A percentile compares a stretch with the other conserved stretches of the same genome.
phyloP scores from a whole-genome alignment of 2,329 filamentous ascomycete genomes.

The Aspergillus caelatus region DNA sequence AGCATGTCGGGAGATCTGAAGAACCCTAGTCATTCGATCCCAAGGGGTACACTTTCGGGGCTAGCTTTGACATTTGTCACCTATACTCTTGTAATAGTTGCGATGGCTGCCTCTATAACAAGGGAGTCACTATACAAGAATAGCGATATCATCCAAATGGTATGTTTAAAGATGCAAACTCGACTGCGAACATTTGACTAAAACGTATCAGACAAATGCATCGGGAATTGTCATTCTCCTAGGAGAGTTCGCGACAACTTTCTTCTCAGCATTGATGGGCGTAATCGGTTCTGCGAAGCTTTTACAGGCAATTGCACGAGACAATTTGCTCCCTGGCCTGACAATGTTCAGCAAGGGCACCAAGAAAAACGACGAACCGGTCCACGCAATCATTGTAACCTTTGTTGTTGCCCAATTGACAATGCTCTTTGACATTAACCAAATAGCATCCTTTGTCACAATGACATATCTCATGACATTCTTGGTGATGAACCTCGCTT shows the following conservation, averaged over 20 bases:
- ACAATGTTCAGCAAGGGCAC: constrained; percentile 74
- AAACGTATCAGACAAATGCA: constrained; percentile 63
- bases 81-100: constrained; percentile 75
- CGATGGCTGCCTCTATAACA: constrained; percentile 76
- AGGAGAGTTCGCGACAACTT: constrained; percentile 78
- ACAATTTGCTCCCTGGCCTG: constrained; percentile 76
- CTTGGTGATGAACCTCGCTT: constrained; percentile 83
- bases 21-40: constrained; percentile 81
- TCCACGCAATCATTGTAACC: constrained; percentile 74
- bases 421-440: constrained; percentile 81
- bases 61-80: constrained; percentile 74
- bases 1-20: constrained; percentile 88
- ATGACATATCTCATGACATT: constrained; percentile 95
- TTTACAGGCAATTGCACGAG: constrained; percentile 78
- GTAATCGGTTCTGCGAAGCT: constrained; percentile 83
- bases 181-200: constrained; percentile 12
- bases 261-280: constrained; percentile 87
- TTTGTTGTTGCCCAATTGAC: constrained; percentile 76
- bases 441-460: constrained; percentile 85
- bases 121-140: constrained; percentile 73
- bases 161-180: constrained; percentile 33
- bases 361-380: constrained; percentile 71
- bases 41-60: constrained; percentile 78
- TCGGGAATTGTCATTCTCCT: constrained; percentile 73
- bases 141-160: constrained; percentile 76